A percentile compares a stretch with the other conserved stretches of the same genome.
These are phyloP conservation scores for Vigna mungo DNA, from an alignment of 306 rosid genomes.

Conservation along the genomic window DNA sequence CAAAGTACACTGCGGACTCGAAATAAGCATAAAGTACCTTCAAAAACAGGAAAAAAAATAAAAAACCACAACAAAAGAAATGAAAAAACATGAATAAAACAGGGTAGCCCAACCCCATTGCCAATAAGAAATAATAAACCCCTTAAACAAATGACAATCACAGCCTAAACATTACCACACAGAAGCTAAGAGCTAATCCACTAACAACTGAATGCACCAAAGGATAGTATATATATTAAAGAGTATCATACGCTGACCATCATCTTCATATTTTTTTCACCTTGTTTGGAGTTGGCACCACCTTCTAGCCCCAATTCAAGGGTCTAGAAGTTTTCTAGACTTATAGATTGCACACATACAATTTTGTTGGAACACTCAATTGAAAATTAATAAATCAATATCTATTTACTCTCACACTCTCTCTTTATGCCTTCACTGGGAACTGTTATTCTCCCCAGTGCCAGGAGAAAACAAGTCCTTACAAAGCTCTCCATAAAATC, in stretches of 20 bases:
- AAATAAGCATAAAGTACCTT: conserved; percentile 15
- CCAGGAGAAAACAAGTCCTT: conserved; percentile 79
- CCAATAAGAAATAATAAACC: conserved; percentile 9
- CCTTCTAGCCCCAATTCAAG: conserved; percentile 28
- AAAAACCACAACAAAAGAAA: conserved; percentile 19
- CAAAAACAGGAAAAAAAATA: background rate
- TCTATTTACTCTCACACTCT: conserved; percentile 14
- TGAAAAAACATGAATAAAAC: conserved; percentile 6
- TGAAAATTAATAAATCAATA: background rate
- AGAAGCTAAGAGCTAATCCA: conserved; percentile 35
- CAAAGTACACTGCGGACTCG: background rate
- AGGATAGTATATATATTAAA: conserved; percentile 32
- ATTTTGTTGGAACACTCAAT: conserved; percentile 4
- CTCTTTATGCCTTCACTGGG: conserved; percentile 37
- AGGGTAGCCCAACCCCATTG: conserved; percentile 16
- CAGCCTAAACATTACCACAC: background rate
- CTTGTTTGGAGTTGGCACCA: conserved; percentile 23
- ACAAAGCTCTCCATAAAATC: conserved; percentile 94
- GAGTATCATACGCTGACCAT: conserved; percentile 3
- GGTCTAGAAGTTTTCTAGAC: too few relatives aligned
- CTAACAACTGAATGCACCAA: conserved; percentile 15
- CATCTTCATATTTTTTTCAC: background rate
- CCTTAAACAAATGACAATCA: conserved; percentile 17
- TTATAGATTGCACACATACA: conserved; percentile 5
- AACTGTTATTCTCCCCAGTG: conserved; percentile 39